Evolutionary conservation across 306 rosid genomes (phyloP), one percentile per base, ranked within the genome.

Genomic region (Erythrophleum fordii): DNA sequence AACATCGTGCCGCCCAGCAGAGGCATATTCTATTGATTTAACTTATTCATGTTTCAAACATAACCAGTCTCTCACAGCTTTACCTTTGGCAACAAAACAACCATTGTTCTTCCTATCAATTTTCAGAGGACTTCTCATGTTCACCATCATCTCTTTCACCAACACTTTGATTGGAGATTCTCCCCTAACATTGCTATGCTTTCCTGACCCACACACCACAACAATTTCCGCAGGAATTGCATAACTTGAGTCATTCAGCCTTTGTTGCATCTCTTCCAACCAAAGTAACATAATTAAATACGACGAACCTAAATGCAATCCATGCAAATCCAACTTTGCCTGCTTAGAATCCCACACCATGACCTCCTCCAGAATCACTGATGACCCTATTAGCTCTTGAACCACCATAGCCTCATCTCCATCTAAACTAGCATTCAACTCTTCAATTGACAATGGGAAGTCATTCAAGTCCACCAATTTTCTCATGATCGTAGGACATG

Each of bases 281-380:
- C 99, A 93, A 76, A 87, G 85, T 49, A 95, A 79, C 87, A 89
- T 53, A 11, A 92, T 79, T 78, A 91, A 79, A 72, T 95, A 95
- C 9, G 92, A 89, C 8, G 95, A 80, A 62, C 91, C 90, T 71
- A 89, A 80, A 60, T 92, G 97, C 86, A 88, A 75, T 34, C 98
- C 97, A 80, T 92, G 97, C 82, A 92, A 84, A 81, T 94, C 97
- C 89, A 94, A 82, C 82, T 92, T 94, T n/a, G 67, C 84, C 87
- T 91, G 93, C 66, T 10, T n/a, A 61, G 91, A 61, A 67, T 80
- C 92, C 91, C 97, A 91, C 77, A 56, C 87, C 93, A 86, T 85
- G 11, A 83, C 85, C 83, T 91, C 97, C 35, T 83, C 91, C 81
- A 92, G 83, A 62, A 91, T 83, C 51, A 53, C 26, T 5, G 81